Base-by-base conservation (phyloP, 371 early-diverging fungal species). In the Apophysomyces trapeziformis region DNA sequence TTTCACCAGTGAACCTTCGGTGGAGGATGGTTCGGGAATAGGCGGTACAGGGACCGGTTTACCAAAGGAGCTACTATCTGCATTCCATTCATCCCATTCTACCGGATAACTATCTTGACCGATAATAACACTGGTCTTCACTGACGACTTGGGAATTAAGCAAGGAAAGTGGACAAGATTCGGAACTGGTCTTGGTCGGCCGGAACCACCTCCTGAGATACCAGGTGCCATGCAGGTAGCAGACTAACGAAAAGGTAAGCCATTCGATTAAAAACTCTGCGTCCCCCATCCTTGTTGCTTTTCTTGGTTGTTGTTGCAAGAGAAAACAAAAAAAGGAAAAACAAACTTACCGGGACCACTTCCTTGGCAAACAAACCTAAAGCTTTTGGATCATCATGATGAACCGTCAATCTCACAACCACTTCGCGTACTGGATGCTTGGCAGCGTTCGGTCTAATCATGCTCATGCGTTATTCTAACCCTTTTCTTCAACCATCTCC, bases 191-290 rank as follows among this genome's bases (percentile, higher is more conserved):
- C 78, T 85, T 16, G 92, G 91, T 7, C 90, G 85, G n/a, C 87
- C 87, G 13, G 69, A 70, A 26, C 88, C 89, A 43, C 85, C 78
- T 12, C 64, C 66, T 18, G 79, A 89, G 57, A 92, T 90, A 16
- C 91, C 92, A 0, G 92, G 92, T 8, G 88, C 89, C 86, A 90
- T 92, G 58, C 89, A 88, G 7, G 92, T 92, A 9, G 89, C 92
- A 18, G 87, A 72, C 86, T 87, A 68, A 7, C 13, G 35, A 8
- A 46, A 60, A 38, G 66, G 66, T 47, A 46, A 57, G 54, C 14
- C 21, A 13, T 43, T 38, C 16, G 16, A 41, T 2, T 59, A 39
- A 60, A 13, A 43, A 26, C 18, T n/a, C 11, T n/a, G 14, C 2
- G 3, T 14, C 14, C 21, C 21, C 43, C 36, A 39, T 60, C 35